These are phyloP conservation scores for Mortierella sp. DNA, from an alignment of 371 early-diverging fungal species.

Conservation along the genomic window DNA sequence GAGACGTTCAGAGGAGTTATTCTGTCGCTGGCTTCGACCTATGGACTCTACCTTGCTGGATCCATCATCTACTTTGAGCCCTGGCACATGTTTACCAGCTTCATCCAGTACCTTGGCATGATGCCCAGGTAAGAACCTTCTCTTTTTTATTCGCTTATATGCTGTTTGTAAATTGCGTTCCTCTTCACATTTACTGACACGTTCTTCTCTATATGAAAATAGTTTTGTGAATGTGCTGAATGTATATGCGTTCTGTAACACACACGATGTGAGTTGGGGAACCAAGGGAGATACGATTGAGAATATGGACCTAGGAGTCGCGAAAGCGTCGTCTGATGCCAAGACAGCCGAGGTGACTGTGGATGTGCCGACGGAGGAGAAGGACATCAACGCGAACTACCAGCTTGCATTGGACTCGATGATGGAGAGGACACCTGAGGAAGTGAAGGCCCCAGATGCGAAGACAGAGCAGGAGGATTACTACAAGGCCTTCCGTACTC, in stretches of 20 bases:
- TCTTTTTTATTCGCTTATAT: background rate
- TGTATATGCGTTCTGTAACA: conserved; percentile 95
- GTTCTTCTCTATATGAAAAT: background rate
- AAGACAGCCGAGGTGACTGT: conserved; percentile 58
- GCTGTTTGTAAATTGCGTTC: no score
- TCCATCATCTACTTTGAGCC: conserved; percentile 89
- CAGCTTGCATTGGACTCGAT: conserved; percentile 74
- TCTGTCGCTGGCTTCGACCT: conserved; percentile 86
- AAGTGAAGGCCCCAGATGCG: conserved; percentile 71
- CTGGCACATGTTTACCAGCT: conserved; percentile 95
- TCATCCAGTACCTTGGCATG: conserved; percentile 90
- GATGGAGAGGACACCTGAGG: conserved; percentile 52
- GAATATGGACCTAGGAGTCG: conserved; percentile 48
- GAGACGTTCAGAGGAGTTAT: conserved; percentile 87
- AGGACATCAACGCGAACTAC: conserved; percentile 71
- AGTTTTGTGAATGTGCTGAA: conserved; percentile 88
- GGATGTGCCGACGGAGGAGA: conserved; percentile 52
- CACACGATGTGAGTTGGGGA: conserved; percentile 96
- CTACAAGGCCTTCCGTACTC: conserved; percentile 88
- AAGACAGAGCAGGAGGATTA: conserved; percentile 87
- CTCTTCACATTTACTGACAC: background rate
- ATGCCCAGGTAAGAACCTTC: conserved; percentile 69
- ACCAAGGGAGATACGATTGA: conserved; percentile 86
- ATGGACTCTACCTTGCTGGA: conserved; percentile 84
- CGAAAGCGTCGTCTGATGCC: conserved; percentile 44